Percentiles rank a stretch among this genome's conserved stretches.
Evolutionary conservation across 2,329 filamentous ascomycete genomes (phyloP).

Genomic region (Exophiala aquamarina): DNA sequence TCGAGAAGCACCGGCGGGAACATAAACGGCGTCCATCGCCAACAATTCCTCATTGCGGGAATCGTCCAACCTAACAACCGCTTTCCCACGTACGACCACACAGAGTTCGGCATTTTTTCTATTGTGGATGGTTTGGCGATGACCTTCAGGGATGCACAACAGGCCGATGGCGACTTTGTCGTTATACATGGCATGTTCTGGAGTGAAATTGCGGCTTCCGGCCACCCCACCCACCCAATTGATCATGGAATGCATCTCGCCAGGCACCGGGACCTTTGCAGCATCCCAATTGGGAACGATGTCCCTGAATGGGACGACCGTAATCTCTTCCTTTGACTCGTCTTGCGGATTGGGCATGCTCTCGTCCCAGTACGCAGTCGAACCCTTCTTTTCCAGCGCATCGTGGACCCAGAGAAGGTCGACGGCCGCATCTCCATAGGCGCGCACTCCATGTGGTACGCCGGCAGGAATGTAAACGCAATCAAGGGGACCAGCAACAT

Average conservation of each 20-base stretch:
- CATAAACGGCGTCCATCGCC: not conserved
- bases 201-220: slow-evolving; percentile 3
- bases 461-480: slow-evolving; percentile 10
- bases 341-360: not conserved
- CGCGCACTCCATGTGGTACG: slow-evolving; percentile 6
- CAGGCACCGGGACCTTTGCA: not conserved
- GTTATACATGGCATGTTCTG: not conserved
- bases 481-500: slow-evolving; percentile 5
- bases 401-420: slow-evolving; percentile 12
- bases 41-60: not conserved
- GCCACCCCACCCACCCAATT: slow-evolving; percentile 3
- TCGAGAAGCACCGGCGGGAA: not conserved
- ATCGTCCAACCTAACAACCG: not conserved
- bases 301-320: not conserved
- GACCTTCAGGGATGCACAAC: not conserved
- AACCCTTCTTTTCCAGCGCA: slow-evolving; percentile 2
- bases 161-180: not conserved
- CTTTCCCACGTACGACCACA: slow-evolving; percentile 1
- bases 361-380: not conserved
- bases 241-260: not conserved
- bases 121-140: not conserved
- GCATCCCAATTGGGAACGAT: not conserved
- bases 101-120: not conserved
- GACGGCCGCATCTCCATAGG: not conserved
- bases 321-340: not conserved